Percentiles rank a stretch among this genome's conserved stretches.
Conservation (phyloP, 768 basidiomycete genomes). For the Kwoniella sp. region DNA sequence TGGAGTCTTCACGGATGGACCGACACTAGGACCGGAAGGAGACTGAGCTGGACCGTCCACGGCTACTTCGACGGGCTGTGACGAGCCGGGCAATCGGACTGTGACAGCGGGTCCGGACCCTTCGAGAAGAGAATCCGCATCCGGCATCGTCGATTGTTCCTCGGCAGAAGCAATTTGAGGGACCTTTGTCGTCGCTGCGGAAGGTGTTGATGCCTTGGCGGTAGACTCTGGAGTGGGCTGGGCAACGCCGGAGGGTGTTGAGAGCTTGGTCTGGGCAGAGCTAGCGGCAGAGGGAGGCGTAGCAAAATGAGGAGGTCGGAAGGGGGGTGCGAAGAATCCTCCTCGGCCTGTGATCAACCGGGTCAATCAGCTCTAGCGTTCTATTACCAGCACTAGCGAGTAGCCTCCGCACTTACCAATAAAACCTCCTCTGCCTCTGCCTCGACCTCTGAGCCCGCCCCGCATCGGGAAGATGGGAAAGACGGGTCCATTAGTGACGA, state of each 20-base stretch:
- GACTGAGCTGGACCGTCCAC: slow-evolving; percentile 1
- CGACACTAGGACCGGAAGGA: not conserved
- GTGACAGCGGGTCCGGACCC: slow-evolving; percentile 26
- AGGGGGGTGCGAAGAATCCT: slow-evolving; percentile 11
- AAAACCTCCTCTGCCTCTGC: slow-evolving; percentile 35
- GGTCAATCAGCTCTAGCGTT: no score
- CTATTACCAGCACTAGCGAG: not conserved
- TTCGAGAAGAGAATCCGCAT: slow-evolving; percentile 34
- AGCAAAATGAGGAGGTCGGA: slow-evolving; percentile 16
- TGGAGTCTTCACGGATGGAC: not conserved
- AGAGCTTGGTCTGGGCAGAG: slow-evolving; percentile 10
- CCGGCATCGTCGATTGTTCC: slow-evolving; percentile 28
- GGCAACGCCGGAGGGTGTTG: not conserved
- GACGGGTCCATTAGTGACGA: not conserved
- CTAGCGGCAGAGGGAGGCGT: not conserved
- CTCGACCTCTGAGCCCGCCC: slow-evolving; percentile 27
- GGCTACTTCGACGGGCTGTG: slow-evolving; percentile 14
- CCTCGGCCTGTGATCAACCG: slow-evolving; percentile 33
- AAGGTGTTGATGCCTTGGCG: not conserved
- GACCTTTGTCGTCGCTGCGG: slow-evolving; percentile 4
- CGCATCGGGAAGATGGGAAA: not conserved
- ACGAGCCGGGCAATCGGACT: slow-evolving; percentile 38
- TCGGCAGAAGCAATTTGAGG: slow-evolving; percentile 13
- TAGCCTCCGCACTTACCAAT: slow-evolving; percentile 18
- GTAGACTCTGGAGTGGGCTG: not conserved